A percentile compares a stretch with the other conserved stretches of the same genome.
Evolutionary conservation across 2,329 filamentous ascomycete genomes (phyloP).

Genomic region (Penicillium sp.): DNA sequence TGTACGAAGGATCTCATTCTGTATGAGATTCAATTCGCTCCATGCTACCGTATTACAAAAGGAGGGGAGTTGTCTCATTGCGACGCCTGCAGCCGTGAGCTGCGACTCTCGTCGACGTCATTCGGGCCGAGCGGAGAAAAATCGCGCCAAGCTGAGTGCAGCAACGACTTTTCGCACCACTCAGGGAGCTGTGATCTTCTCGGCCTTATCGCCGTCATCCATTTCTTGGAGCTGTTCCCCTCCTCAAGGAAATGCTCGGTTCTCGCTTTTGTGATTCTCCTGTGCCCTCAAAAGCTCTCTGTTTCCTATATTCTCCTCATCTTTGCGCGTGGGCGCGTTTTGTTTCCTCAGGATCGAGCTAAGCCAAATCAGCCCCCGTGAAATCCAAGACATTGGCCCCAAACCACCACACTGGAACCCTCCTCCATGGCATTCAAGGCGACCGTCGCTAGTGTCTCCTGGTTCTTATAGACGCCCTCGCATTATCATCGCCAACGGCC

Average conservation of each 20-base stretch:
- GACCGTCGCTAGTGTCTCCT: slow-evolving; percentile 3
- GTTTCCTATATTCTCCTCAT: not conserved
- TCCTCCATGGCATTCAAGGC: slow-evolving; percentile 14
- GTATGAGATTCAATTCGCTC: not conserved
- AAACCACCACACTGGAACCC: slow-evolving; percentile 1
- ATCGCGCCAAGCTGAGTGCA: not conserved
- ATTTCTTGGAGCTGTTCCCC: slow-evolving; percentile 1
- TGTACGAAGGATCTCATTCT: not conserved
- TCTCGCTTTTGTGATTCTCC: not conserved
- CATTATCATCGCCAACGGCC: slow-evolving; percentile 6
- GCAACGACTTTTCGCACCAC: slow-evolving; percentile 1
- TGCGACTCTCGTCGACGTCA: slow-evolving; percentile 15
- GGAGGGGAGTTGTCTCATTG: not conserved
- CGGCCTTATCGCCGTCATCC: slow-evolving; percentile 5
- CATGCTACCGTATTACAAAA: not conserved
- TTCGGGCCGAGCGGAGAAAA: slow-evolving; percentile 6
- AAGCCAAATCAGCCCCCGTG: slow-evolving; percentile 2
- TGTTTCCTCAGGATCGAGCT: not conserved
- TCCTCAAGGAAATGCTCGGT: not conserved
- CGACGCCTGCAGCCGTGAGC: slow-evolving; percentile 10
- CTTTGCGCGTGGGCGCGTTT: slow-evolving; percentile 1
- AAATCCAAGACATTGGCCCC: slow-evolving; percentile 8
- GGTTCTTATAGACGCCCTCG: slow-evolving; percentile 3
- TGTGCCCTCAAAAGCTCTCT: not conserved
- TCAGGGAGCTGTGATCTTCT: not conserved